Evolutionary conservation across 1,284 basidiomycete genomes (phyloP).

Genomic region (Sphaerobolus stellatus): DNA sequence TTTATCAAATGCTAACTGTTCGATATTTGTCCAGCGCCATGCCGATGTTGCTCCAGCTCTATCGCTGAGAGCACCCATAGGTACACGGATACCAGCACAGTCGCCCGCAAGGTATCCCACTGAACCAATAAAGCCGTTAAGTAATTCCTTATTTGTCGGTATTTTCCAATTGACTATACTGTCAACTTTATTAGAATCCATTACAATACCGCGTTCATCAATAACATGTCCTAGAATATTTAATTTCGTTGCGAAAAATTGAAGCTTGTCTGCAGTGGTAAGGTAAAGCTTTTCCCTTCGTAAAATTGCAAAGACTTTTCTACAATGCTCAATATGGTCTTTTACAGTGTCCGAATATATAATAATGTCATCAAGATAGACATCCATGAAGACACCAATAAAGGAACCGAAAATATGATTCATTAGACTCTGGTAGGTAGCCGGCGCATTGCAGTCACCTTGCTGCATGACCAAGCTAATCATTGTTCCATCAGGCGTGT

Average conservation of each 20-base stretch:
- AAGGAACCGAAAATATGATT: slow-evolving; percentile 28
- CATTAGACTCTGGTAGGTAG: slow-evolving; percentile 31
- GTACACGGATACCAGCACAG: slow-evolving; percentile 19
- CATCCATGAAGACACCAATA: slow-evolving; percentile 27
- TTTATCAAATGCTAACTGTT: slow-evolving; percentile 30
- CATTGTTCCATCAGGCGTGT: slow-evolving; percentile 36
- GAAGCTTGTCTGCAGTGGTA: slow-evolving; percentile 26
- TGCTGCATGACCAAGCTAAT: slow-evolving; percentile 32
- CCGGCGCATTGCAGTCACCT: slow-evolving; percentile 29
- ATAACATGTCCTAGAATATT: slow-evolving; percentile 34
- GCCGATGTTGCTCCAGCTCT: slow-evolving; percentile 10
- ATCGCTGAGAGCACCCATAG: slow-evolving; percentile 19
- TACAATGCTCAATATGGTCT: slow-evolving; percentile 29
- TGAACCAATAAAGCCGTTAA: slow-evolving; percentile 25
- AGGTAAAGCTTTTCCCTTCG: slow-evolving; percentile 24
- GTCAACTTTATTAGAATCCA: slow-evolving; percentile 40
- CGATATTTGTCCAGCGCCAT: slow-evolving; percentile 24
- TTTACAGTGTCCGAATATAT: slow-evolving; percentile 24
- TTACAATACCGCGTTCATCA: slow-evolving; percentile 27
- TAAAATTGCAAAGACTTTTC: slow-evolving; percentile 24
- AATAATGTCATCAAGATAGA: too few relatives aligned
- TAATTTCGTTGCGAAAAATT: slow-evolving; percentile 24
- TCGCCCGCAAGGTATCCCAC: slow-evolving; percentile 27
- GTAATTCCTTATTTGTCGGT: slow-evolving; percentile 20
- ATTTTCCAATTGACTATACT: slow-evolving; percentile 17